These are phyloP conservation scores for Aspergillus hortae DNA, from an alignment of 2,329 filamentous ascomycete genomes.

Conservation along the genomic window DNA sequence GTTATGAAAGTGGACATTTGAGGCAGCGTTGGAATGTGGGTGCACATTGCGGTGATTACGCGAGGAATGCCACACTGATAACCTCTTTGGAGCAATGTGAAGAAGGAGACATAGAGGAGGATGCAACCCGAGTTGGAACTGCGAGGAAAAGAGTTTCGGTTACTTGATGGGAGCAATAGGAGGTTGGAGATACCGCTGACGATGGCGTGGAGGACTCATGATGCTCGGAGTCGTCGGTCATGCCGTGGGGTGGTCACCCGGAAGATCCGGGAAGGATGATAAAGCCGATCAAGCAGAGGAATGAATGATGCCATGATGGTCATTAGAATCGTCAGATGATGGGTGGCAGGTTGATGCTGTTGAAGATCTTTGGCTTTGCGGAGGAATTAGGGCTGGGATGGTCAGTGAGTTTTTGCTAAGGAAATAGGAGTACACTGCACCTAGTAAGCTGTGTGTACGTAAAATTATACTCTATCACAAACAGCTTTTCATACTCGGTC, in stretches of 20 bases:
- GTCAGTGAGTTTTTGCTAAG: too few species aligned
- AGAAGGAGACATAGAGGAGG: background rate
- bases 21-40: constrained; percentile 25
- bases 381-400: too few species aligned
- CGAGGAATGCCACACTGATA: constrained; percentile 29
- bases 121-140: background rate
- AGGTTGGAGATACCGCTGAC: too few species aligned
- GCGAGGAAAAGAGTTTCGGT: background rate
- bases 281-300: background rate
- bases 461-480: too few species aligned
- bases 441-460: too few species aligned
- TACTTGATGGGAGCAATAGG: too few species aligned
- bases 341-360: background rate
- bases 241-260: too few species aligned
- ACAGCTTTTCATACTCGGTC: too few species aligned
- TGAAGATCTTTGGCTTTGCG: background rate
- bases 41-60: constrained; percentile 22
- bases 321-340: background rate
- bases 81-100: constrained; percentile 6
- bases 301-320: constrained; percentile 1
- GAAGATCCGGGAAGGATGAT: too few species aligned
- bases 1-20: constrained; percentile 25
- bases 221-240: too few species aligned
- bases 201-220: too few species aligned
- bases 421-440: too few species aligned